These are phyloP conservation scores for Penicillium angulare DNA, from an alignment of 495 filamentous ascomycete species.

Conservation along the genomic window DNA sequence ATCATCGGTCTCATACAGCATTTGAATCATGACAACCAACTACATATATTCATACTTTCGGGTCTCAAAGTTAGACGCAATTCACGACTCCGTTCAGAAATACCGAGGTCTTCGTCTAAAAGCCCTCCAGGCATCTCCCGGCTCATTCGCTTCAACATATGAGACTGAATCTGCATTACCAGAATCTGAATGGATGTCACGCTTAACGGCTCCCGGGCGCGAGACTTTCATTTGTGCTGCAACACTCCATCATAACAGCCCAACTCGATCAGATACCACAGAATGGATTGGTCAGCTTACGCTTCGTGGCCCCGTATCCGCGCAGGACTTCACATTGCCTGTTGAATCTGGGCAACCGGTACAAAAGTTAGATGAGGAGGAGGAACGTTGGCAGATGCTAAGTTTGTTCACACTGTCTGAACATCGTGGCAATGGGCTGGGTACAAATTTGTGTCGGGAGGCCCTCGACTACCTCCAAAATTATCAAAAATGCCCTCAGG, in stretches of 20 bases:
- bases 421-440: constrained; percentile 33
- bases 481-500: constrained; percentile 9
- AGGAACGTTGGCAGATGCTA: constrained; percentile 36
- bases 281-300: constrained; percentile 33
- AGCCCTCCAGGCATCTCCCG: constrained; percentile 17
- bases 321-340: constrained; percentile 17
- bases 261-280: constrained; percentile 1
- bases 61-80: constrained; percentile 14
- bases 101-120: constrained; percentile 26
- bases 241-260: background rate
- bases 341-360: constrained; percentile 16
- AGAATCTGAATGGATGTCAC: constrained; percentile 22
- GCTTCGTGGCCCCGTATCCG: constrained; percentile 23
- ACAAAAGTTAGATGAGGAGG: constrained; percentile 10
- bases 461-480: constrained; percentile 22
- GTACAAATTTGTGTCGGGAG: constrained; percentile 25
- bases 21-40: constrained; percentile 8
- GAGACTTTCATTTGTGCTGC: constrained; percentile 34
- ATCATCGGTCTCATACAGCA: too few species aligned
- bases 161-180: constrained; percentile 28
- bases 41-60: constrained; percentile 18
- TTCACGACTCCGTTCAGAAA: constrained; percentile 20
- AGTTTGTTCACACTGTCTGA: constrained; percentile 29
- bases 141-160: constrained; percentile 33
- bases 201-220: constrained; percentile 10